Evolutionary conservation across 2,329 filamentous ascomycete genomes (phyloP).

Genomic region (Xylaria hypoxylon): DNA sequence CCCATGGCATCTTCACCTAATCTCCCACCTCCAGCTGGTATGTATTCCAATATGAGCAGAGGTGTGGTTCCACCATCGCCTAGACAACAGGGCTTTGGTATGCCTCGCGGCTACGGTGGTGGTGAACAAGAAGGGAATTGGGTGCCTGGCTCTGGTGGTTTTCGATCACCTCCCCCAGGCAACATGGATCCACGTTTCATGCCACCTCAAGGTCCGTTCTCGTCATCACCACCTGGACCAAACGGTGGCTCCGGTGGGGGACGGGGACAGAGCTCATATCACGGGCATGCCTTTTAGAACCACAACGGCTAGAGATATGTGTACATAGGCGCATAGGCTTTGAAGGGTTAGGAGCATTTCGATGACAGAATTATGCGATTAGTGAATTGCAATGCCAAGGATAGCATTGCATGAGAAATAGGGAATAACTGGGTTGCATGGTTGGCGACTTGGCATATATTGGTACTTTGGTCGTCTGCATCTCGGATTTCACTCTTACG

Average conservation of each 20-base stretch:
- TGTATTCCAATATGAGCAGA: slow-evolving; percentile 51
- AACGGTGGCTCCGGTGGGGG: slow-evolving; percentile 20
- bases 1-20: slow-evolving; percentile 42
- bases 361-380: slow-evolving; percentile 20
- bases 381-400: slow-evolving; percentile 17
- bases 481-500: neutral
- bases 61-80: slow-evolving; percentile 35
- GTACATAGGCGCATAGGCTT: slow-evolving; percentile 24
- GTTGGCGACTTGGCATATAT: slow-evolving; percentile 23
- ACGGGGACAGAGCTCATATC: slow-evolving; percentile 45
- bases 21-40: slow-evolving; percentile 48
- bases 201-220: slow-evolving; percentile 43
- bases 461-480: slow-evolving; percentile 10
- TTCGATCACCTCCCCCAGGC: slow-evolving; percentile 46
- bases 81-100: slow-evolving; percentile 46
- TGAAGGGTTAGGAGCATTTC: slow-evolving; percentile 23
- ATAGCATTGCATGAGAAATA: slow-evolving; percentile 32
- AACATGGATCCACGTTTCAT: slow-evolving; percentile 47
- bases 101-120: slow-evolving; percentile 44
- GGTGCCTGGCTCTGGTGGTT: slow-evolving; percentile 44
- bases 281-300: slow-evolving; percentile 49
- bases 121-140: slow-evolving; percentile 53
- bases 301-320: neutral
- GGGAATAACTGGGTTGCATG: slow-evolving; percentile 33
- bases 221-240: slow-evolving; percentile 39